phyloP scores from a whole-genome alignment of 164 flowering plant species.

The Macadamia integrifolia region DNA sequence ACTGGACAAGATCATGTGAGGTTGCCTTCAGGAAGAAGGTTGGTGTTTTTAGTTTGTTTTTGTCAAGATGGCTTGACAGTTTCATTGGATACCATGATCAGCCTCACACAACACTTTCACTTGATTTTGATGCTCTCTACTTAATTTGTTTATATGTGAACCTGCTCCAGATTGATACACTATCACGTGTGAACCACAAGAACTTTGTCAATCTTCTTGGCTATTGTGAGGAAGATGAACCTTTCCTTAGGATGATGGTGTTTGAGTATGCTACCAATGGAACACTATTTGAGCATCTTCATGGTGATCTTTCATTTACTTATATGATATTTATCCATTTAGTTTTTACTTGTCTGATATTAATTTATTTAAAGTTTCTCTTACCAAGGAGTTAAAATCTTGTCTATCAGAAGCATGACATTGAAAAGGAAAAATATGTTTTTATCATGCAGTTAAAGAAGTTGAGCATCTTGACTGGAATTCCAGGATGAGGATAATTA shows the following conservation, averaged over 20 bases:
- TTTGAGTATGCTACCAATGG: slow-evolving; percentile 97
- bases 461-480: slow-evolving; percentile 91
- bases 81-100: neutral
- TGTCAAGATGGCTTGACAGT: neutral
- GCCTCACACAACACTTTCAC: neutral
- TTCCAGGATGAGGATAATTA: slow-evolving; percentile 69
- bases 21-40: slow-evolving; percentile 65
- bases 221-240: slow-evolving; percentile 80
- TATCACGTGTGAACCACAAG: slow-evolving; percentile 91
- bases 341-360: neutral
- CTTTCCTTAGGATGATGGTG: slow-evolving; percentile 87
- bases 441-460: slow-evolving; percentile 61
- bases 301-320: slow-evolving; percentile 37
- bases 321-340: neutral
- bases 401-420: neutral
- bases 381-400: neutral
- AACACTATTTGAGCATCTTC: slow-evolving; percentile 77
- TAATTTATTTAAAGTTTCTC: neutral
- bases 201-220: slow-evolving; percentile 91
- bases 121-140: neutral
- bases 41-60: neutral
- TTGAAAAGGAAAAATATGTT: neutral
- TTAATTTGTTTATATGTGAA: neutral
- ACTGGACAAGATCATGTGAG: slow-evolving; percentile 65
- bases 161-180: slow-evolving; percentile 52